Evolutionary conservation across 176 grass and related monocot genomes (phyloP).

Genomic region (Triticum aestivum): DNA sequence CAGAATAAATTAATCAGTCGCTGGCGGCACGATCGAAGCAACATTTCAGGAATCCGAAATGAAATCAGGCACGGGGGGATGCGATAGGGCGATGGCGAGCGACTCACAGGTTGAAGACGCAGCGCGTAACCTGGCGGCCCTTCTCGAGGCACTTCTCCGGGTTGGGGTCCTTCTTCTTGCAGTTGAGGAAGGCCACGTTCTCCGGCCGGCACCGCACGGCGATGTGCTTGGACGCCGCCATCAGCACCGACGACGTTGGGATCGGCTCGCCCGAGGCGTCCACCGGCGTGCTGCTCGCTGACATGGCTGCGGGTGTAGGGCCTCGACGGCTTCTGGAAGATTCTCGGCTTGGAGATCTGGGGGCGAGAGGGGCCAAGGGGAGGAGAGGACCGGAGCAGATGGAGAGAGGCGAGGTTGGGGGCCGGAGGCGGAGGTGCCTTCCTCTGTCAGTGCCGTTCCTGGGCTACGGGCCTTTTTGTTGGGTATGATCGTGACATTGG

Average conservation of each 20-base stretch:
- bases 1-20: background rate
- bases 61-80: background rate
- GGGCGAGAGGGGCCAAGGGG: background rate
- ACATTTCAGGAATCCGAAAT: conserved; percentile 24
- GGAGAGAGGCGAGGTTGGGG: background rate
- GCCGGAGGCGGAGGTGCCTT: background rate
- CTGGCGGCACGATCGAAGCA: background rate
- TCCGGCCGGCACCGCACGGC: conserved; percentile 67
- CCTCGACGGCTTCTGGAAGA: background rate
- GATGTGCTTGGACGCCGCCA: conserved; percentile 92
- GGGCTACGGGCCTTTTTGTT: background rate
- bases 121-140: conserved; percentile 73
- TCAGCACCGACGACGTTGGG: conserved; percentile 78
- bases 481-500: background rate
- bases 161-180: conserved; percentile 95
- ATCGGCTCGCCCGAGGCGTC: conserved; percentile 78
- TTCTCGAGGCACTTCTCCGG: conserved; percentile 91
- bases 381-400: background rate
- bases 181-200: conserved; percentile 93
- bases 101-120: conserved; percentile 78
- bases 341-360: conserved; percentile 44
- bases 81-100: background rate
- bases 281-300: conserved; percentile 52
- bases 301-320: conserved; percentile 27
- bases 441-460: background rate